Conservation (phyloP, 2,329 filamentous ascomycete genomes). For the Scleromitrula shiraiana region DNA sequence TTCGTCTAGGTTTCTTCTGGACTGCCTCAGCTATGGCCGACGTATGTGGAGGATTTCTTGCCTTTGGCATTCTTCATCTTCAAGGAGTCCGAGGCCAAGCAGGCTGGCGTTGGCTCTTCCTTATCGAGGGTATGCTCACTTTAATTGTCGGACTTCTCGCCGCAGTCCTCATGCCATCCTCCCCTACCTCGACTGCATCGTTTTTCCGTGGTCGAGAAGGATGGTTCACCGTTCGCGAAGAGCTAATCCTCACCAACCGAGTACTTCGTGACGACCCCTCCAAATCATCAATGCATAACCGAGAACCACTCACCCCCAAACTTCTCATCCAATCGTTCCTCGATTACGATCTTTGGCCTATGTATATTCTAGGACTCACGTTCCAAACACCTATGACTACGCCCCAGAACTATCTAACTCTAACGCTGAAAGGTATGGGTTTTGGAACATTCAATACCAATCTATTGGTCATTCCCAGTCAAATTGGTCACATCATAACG, state of each 20-base stretch:
- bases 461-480: conserved; percentile 52
- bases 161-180: conserved; percentile 21
- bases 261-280: conserved; percentile 43
- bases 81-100: conserved; percentile 16
- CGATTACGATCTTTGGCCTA: conserved; percentile 46
- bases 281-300: conserved; percentile 42
- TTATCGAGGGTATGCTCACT: conserved; percentile 23
- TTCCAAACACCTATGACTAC: conserved; percentile 45
- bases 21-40: conserved; percentile 18
- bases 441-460: conserved; percentile 56
- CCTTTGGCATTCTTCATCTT: conserved; percentile 23
- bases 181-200: conserved; percentile 31
- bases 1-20: conserved; percentile 24
- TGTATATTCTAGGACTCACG: conserved; percentile 36
- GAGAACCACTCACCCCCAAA: conserved; percentile 37
- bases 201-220: conserved; percentile 52
- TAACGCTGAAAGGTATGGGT: conserved; percentile 48
- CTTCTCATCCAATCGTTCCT: conserved; percentile 39
- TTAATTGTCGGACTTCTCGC: conserved; percentile 18
- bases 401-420: conserved; percentile 48
- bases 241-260: conserved; percentile 54
- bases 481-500: conserved; percentile 39
- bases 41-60: conserved; percentile 20
- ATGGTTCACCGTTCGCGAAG: conserved; percentile 54
- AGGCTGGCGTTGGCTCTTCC: conserved; percentile 35